Base-by-base conservation (phyloP, 495 filamentous ascomycete species). In the Penicillium soppii region DNA sequence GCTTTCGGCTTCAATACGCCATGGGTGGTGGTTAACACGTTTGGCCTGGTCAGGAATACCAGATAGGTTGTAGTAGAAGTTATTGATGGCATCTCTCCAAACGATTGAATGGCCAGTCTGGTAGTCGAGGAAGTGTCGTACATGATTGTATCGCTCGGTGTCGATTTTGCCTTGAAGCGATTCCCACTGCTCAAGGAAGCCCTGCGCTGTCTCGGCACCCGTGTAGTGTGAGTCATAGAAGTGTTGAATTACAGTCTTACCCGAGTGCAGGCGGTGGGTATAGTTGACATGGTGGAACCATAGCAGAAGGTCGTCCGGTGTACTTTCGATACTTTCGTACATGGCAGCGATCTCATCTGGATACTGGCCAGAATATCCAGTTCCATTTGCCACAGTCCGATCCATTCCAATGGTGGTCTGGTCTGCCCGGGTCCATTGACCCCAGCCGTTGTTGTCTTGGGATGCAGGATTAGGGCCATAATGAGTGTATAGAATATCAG, bases 201-300 rank as follows among this genome's bases (percentile, higher is more conserved):
- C 76, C 48, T 86, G 82, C 1, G 79, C 86, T 3, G 74, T 78
- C 17, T 70, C 76, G 16, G 80, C 77, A 13, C 86, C 85, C 13
- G 53, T 67, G 65, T 90, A 88, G 63, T 90, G 79, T 23, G 82
- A 81, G 54, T 90, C 81, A 59, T 89, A 90, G 59, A 90, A 87
- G 61, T 90, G 83, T 64, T 90, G 85, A 43, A 90, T 88, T 1
- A 90, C 84, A 0, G 84, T 85, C 63, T 86, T 81, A 7, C 84
- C 83, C 5, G 74, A 82, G 35, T 86, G 70, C 12, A 90, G 78
- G 15, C 60, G 66, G 33, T 87, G 79, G 0, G 83, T 89, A 55
- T 86, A 90, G 16, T 75, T 73, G 0, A 90, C 85, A 60, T 90
- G 86, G 59, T 90, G 86, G 69, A 90, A 90, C 86, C 85, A 90